These are phyloP conservation scores for Drechslerella coelobrocha DNA, from an alignment of 2,329 filamentous ascomycete genomes.

Conservation along the genomic window DNA sequence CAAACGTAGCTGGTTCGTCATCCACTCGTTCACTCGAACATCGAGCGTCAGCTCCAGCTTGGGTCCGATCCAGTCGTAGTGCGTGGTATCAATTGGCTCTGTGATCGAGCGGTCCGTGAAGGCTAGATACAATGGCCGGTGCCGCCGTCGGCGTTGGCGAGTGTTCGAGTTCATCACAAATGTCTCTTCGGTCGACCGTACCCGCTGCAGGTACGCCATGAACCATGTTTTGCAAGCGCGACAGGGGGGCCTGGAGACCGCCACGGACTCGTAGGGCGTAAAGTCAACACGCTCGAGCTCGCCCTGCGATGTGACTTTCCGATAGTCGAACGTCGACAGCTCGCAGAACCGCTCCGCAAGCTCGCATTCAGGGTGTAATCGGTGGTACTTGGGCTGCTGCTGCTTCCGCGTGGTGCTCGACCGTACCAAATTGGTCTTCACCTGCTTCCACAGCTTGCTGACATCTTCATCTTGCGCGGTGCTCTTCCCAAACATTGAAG, in stretches of 20 bases:
- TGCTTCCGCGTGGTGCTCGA: not conserved
- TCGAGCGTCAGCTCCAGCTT: slow-evolving; percentile 19
- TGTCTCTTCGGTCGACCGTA: slow-evolving; percentile 24
- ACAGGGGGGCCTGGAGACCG: slow-evolving; percentile 25
- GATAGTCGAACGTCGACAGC: slow-evolving; percentile 21
- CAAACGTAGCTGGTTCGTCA: slow-evolving; percentile 24
- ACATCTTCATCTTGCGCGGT: slow-evolving; percentile 13
- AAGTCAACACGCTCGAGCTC: slow-evolving; percentile 21
- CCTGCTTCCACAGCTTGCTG: slow-evolving; percentile 24
- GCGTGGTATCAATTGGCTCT: slow-evolving; percentile 24
- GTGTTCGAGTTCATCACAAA: slow-evolving; percentile 7
- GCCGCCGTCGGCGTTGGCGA: slow-evolving; percentile 2
- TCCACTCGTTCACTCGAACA: slow-evolving; percentile 28
- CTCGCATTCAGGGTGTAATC: slow-evolving; percentile 29
- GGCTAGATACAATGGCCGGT: slow-evolving; percentile 19
- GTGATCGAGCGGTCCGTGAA: slow-evolving; percentile 22
- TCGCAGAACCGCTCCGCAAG: slow-evolving; percentile 28
- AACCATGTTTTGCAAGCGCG: slow-evolving; percentile 33
- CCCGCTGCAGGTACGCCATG: slow-evolving; percentile 31
- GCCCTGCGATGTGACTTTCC: slow-evolving; percentile 15
- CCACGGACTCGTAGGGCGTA: slow-evolving; percentile 24
- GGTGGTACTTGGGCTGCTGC: slow-evolving; percentile 13
- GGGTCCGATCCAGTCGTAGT: slow-evolving; percentile 33
- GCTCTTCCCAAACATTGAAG: not conserved
- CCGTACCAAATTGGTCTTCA: slow-evolving; percentile 12